phyloP scores from a whole-genome alignment of 2,329 filamentous ascomycete species.

The Calonectria pauciramosa region DNA sequence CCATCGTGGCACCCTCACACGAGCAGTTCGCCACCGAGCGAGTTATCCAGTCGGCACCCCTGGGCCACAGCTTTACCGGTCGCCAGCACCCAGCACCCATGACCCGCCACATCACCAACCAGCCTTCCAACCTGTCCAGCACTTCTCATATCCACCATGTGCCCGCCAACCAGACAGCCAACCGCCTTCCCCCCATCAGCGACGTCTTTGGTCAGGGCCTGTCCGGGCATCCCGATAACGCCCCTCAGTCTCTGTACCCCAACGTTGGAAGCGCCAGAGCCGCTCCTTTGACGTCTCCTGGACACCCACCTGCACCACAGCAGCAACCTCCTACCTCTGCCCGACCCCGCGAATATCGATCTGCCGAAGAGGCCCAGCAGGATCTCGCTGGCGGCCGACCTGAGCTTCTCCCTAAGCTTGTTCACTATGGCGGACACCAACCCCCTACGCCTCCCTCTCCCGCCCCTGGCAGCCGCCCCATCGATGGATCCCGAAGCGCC shows the following conservation, averaged over 20 bases:
- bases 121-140: conserved; percentile 84
- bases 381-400: conserved; percentile 92
- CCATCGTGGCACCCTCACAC: conserved; percentile 94
- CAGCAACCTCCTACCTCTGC: conserved; percentile 65
- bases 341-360: conserved; percentile 89
- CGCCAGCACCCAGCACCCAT: conserved; percentile 83
- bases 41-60: conserved; percentile 95
- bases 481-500: conserved; percentile 69
- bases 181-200: conserved; percentile 91
- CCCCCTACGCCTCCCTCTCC: conserved; percentile 92
- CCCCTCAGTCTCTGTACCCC: conserved; percentile 66
- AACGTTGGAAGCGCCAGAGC: conserved; percentile 74
- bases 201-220: conserved; percentile 93
- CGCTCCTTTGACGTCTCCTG: conserved; percentile 79
- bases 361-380: conserved; percentile 94
- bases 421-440: conserved; percentile 95
- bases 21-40: conserved; percentile 93
- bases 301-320: conserved; percentile 72
- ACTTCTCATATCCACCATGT: conserved; percentile 93
- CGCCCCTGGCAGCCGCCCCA: conserved; percentile 64
- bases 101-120: conserved; percentile 83
- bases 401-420: conserved; percentile 90
- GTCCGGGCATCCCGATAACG: conserved; percentile 70
- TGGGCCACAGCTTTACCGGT: conserved; percentile 95
- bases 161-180: conserved; percentile 88